A percentile compares a stretch with the other conserved stretches of the same genome.
These are phyloP conservation scores for Lipomyces japonicus DNA, from an alignment of 805 yeast species.

Conservation along the genomic window DNA sequence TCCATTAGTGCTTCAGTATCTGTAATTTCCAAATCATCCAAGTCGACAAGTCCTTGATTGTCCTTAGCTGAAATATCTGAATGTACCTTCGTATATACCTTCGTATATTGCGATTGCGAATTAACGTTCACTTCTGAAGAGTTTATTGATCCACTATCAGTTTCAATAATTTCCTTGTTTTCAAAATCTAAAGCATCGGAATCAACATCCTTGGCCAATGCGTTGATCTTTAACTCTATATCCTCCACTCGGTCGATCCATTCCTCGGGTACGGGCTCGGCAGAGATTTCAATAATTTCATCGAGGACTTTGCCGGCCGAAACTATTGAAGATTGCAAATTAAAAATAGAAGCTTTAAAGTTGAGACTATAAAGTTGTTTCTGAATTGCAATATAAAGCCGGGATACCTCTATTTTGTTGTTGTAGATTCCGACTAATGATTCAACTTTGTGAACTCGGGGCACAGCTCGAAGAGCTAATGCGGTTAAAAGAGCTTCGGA, in stretches of 20 bases:
- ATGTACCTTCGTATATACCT: no score
- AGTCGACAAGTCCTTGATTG: no score
- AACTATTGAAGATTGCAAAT: neutral
- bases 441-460: constrained; percentile 9
- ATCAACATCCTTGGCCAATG: neutral
- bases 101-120: no score
- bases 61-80: no score
- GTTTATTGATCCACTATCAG: no score
- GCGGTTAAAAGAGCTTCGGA: constrained; percentile 14
- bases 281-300: constrained; percentile 17
- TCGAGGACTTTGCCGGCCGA: constrained; percentile 17
- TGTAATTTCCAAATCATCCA: no score
- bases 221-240: constrained; percentile 2
- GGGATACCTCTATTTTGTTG: constrained; percentile 8
- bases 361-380: constrained; percentile 1
- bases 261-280: constrained; percentile 22
- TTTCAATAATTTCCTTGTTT: no score
- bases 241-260: constrained; percentile 26
- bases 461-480: constrained; percentile 7
- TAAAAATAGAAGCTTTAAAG: neutral
- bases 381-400: constrained; percentile 1
- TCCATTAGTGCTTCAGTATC: no score
- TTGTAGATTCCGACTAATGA: neutral
- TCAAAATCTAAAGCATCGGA: neutral
- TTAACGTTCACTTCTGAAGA: no score